Base-by-base conservation (phyloP, 345 rosid genomes). In the Psidium guajava region DNA sequence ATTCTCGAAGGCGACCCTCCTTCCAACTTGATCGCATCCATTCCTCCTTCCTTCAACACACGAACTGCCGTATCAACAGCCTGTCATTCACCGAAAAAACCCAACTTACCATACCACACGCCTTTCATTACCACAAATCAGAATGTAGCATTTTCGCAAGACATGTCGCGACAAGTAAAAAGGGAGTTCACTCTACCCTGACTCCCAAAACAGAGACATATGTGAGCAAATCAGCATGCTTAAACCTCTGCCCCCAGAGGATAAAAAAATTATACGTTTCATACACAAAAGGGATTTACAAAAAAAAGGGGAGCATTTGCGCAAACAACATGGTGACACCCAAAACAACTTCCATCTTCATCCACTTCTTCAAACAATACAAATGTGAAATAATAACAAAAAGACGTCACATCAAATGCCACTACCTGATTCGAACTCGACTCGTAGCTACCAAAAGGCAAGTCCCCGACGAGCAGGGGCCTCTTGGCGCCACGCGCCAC, bases 21-120 rank as follows among this genome's bases (percentile, higher is more conserved):
- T 93, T 97, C 99, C 81, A 97, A 87, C 86, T 96, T 97, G 85
- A 97, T 93, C 1, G 98, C 99, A 88, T 96, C 97, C 99, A 97
- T 94, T 52, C 94, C 97, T 86, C 99, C 98, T 89, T 94, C 98
- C 89, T 96, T 96, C 87, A 97, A 87, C 69, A 96, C 87, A 83
- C 96, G 90, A 22, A 95, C 95, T 0, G 98, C 98, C 4, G 97
- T 92, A 90, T 96, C 97, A 87, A 97, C 95, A 82, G 98, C 99
- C 98, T 96, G 91, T 61, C 64, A 89, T 92, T 80, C 88, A 89
- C 86, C 50, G 9, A 89, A 84, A 91, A 85, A 85, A 77, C 81
- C 32, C 42, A 61, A 61, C 75, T 61, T 28, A 61, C 77, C 47
- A 69, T 16, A 18, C 22, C 47, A 36, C 24, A 40, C 47, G 36